phyloP scores from a whole-genome alignment of 2,329 filamentous ascomycete genomes.

The Corniculantispora saksenae region DNA sequence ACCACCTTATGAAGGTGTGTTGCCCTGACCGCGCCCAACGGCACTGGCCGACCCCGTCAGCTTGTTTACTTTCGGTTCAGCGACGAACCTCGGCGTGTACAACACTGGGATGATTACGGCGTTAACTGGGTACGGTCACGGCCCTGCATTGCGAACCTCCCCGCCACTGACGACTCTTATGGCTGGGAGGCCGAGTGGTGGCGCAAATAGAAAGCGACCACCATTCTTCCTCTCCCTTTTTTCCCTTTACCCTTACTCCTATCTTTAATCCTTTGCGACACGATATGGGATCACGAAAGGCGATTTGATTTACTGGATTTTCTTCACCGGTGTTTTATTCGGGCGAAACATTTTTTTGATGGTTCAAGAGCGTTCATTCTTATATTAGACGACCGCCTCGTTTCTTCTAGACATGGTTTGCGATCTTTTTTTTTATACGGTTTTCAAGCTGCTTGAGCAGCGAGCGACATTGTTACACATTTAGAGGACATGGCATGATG shows the following conservation, averaged over 20 bases:
- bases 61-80: constrained; percentile 9
- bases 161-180: constrained; percentile 45
- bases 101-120: constrained; percentile 8
- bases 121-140: constrained; percentile 1
- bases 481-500: constrained; percentile 19
- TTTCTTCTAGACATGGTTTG: constrained; percentile 14
- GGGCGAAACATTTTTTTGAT: not conserved
- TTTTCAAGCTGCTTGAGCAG: constrained; percentile 18
- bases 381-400: not conserved
- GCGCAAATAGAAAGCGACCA: constrained; percentile 27
- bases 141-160: constrained; percentile 29
- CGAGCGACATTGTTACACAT: constrained; percentile 20
- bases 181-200: constrained; percentile 54
- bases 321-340: not conserved
- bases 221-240: constrained; percentile 28
- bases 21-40: constrained; percentile 53
- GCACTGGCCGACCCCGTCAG: constrained; percentile 30
- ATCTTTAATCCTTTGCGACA: constrained; percentile 21
- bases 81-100: constrained; percentile 1
- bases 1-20: constrained; percentile 58
- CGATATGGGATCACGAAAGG: constrained; percentile 8
- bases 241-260: not conserved
- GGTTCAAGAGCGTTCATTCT: not conserved
- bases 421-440: constrained; percentile 10
- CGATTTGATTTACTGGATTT: constrained; percentile 5